These are phyloP conservation scores for Trypanosoma congolense DNA, from an alignment of 208 protist species.

Conservation along the genomic window DNA sequence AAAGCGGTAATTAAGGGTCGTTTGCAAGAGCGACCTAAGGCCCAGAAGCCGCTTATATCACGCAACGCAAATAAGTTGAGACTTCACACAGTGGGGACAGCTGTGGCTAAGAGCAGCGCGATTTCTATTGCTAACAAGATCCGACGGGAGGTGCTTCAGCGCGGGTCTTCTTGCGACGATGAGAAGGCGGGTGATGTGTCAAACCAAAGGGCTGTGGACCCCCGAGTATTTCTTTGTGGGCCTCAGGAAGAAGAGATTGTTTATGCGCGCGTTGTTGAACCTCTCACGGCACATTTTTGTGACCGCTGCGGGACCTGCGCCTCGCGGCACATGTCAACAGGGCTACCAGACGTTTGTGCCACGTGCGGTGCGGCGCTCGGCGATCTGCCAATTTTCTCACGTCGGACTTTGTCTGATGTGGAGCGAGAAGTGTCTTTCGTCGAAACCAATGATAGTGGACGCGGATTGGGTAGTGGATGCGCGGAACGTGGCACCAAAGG, in stretches of 20 bases:
- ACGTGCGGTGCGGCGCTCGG: slow-evolving; percentile 15
- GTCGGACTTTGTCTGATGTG: background rate
- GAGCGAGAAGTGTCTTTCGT: background rate
- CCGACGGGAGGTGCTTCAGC: slow-evolving; percentile 3
- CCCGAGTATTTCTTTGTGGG: background rate
- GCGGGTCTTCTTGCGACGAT: background rate
- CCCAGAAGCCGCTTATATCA: too few species aligned
- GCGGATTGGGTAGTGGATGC: too few species aligned
- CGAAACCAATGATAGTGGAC: too few species aligned
- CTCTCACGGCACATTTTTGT: slow-evolving; percentile 19
- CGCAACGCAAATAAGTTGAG: background rate
- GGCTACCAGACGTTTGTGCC: slow-evolving; percentile 10
- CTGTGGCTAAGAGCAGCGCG: slow-evolving; percentile 19
- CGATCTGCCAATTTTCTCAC: background rate
- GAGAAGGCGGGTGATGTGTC: background rate
- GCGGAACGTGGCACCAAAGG: too few species aligned
- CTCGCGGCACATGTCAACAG: slow-evolving; percentile 15
- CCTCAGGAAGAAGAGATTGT: background rate
- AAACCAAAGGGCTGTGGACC: background rate
- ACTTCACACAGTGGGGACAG: slow-evolving; percentile 18
- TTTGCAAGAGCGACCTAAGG: too few species aligned
- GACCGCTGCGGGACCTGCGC: slow-evolving; percentile 11
- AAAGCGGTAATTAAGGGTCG: too few species aligned
- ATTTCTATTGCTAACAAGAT: slow-evolving; percentile 15
- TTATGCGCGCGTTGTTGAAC: slow-evolving; percentile 7